Base-by-base conservation (phyloP, 2,329 filamentous ascomycete genomes). In the Colletotrichum trifolii region DNA sequence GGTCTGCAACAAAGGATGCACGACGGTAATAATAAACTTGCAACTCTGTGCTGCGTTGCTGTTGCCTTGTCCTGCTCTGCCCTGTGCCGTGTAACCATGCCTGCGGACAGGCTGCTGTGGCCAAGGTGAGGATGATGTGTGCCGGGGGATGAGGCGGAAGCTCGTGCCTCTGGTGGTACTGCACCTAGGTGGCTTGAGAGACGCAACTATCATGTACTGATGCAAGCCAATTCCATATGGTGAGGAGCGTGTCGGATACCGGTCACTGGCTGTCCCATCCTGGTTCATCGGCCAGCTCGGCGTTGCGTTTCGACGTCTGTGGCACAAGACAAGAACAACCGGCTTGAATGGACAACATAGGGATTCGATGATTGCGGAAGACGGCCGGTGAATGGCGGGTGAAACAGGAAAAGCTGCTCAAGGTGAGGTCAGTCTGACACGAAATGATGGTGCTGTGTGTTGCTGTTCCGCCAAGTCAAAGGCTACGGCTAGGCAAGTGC, bases 351-450 rank as follows among this genome's bases (percentile, higher is more conserved):
- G 25, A 25, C 25, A 25, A 25, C 25, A 25, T 25, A 5, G 25
- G 25, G 25, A 25, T 25, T 25, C 25, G 25, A 25, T 25, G 25
- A 43, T 43, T 15, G 13, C 42, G 42, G 12, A 15, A 43, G 42
- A 15, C 11, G 42, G 13, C 13, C 42, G 15, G 42, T 56, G 42
- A 48, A 42, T 42, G 42, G 34, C 42, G 54, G 35, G 47, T 42
- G 34, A 45, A 45, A 45, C 53, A 39, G 12, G 39, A 6, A 15
- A 33, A 36, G 49, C 33, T 34, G 38, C 13, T 17, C 52, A 17
- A 17, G 13, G 34, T 43, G 62, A 65, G 62, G 62, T 64, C 60
- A 64, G 60, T 54, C 64, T 66, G 64, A 59, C 64, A 66, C 59
- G 60, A 64, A 25, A 25, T 25, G 25, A 25, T 25, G 25, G 25